A percentile compares a stretch with the other conserved stretches of the same genome.
Evolutionary conservation across 2,329 filamentous ascomycete genomes (phyloP).

Genomic region (Diaporthe capsici): DNA sequence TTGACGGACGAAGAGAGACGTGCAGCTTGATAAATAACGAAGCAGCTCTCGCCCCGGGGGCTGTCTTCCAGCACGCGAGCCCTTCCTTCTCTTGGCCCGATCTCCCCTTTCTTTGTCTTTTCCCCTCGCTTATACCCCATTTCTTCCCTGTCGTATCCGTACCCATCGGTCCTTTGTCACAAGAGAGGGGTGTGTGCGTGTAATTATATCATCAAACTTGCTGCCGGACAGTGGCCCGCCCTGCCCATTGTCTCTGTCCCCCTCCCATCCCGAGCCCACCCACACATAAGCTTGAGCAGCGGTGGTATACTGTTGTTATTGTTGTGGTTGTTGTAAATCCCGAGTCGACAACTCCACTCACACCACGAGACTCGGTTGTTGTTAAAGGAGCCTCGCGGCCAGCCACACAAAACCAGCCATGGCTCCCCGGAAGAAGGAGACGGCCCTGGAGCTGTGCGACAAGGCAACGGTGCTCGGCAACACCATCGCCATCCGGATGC

Average conservation of each 20-base stretch:
- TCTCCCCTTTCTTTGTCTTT: constrained; percentile 18
- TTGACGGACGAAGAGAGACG: background rate
- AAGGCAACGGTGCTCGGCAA: constrained; percentile 73
- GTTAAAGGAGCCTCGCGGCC: background rate
- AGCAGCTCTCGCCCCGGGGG: constrained; percentile 8
- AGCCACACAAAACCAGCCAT: constrained; percentile 39
- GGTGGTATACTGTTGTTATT: background rate
- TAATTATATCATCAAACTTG: constrained; percentile 24
- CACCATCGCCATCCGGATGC: constrained; percentile 74
- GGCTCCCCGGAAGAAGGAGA: constrained; percentile 48
- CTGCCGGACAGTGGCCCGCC: constrained; percentile 32
- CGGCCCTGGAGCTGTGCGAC: constrained; percentile 65
- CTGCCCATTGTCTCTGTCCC: constrained; percentile 2
- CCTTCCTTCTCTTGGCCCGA: constrained; percentile 5
- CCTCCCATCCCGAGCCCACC: background rate
- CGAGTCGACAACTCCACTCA: too few relatives aligned
- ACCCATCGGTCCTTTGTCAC: background rate
- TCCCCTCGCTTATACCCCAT: constrained; percentile 22
- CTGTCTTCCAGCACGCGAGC: constrained; percentile 11
- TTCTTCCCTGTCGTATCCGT: background rate
- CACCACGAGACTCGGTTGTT: background rate
- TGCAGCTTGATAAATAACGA: constrained; percentile 31
- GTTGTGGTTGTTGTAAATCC: background rate
- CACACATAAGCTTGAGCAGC: background rate
- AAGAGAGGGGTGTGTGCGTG: constrained; percentile 11